Percentiles rank a stretch among this genome's conserved stretches.
phyloP scores from a whole-genome alignment of 179 eudicot species.

The Corrigiola litoralis region DNA sequence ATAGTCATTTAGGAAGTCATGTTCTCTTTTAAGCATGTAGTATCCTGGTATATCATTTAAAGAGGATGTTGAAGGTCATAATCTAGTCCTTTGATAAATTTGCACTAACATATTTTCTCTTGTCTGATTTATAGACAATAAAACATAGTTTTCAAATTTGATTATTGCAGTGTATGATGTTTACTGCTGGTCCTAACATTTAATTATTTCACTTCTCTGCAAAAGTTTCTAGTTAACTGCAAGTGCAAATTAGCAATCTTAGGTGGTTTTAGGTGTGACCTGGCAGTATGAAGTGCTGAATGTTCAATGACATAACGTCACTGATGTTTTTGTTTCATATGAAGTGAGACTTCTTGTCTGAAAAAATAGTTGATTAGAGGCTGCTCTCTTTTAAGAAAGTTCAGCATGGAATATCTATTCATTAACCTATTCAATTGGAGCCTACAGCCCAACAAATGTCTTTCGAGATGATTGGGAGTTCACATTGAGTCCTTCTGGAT shows the following conservation, averaged over 20 bases:
- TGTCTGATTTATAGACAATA: too few species aligned
- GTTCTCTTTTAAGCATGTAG: neutral
- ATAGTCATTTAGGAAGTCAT: too few species aligned
- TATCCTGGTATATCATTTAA: neutral
- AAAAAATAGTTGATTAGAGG: neutral
- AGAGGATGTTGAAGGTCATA: neutral
- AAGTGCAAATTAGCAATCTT: too few species aligned
- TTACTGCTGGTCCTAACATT: too few species aligned
- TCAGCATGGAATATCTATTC: neutral
- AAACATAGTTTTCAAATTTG: too few species aligned
- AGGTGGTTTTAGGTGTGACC: neutral
- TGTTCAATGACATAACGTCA: neutral
- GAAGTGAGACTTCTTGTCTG: neutral
- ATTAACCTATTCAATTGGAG: constrained; percentile 7
- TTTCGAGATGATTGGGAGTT: constrained; percentile 4
- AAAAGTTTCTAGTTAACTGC: too few species aligned
- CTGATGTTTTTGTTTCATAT: constrained; percentile 4
- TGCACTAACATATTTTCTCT: too few species aligned
- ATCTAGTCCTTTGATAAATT: neutral
- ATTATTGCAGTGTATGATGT: too few species aligned
- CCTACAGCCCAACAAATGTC: constrained; percentile 16
- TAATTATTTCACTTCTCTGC: too few species aligned
- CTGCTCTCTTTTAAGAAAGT: neutral
- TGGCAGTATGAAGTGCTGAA: neutral
- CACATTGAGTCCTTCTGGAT: neutral